These are phyloP conservation scores for Cunninghamia lanceolata DNA, from an alignment of 75 land plant species.

Conservation along the genomic window DNA sequence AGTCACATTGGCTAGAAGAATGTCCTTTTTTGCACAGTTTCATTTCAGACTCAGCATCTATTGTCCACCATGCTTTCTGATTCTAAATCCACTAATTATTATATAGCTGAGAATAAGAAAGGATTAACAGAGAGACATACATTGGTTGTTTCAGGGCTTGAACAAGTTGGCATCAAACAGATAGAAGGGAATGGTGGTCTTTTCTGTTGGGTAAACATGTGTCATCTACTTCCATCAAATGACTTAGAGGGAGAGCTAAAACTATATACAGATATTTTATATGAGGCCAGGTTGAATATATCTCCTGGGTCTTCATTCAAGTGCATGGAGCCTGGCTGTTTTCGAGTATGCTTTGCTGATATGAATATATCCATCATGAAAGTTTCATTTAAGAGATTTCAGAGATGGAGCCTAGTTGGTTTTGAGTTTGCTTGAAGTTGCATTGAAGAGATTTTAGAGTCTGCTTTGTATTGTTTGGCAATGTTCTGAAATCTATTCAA, in stretches of 20 bases:
- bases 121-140: constrained; percentile 34
- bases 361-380: constrained; percentile 34
- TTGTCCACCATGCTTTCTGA: constrained; percentile 50
- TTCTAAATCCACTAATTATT: constrained; percentile 35
- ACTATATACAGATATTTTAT: too few relatives aligned
- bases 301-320: constrained; percentile 58
- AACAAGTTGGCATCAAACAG: too few relatives aligned
- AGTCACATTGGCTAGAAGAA: constrained; percentile 45
- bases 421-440: too few relatives aligned
- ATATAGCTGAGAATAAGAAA: constrained; percentile 40
- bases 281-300: too few relatives aligned
- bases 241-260: too few relatives aligned
- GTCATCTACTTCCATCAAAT: too few relatives aligned
- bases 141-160: constrained; percentile 21
- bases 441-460: too few relatives aligned
- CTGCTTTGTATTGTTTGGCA: too few relatives aligned
- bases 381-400: constrained; percentile 34
- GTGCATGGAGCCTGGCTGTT: constrained; percentile 58
- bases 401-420: too few relatives aligned
- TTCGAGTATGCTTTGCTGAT: constrained; percentile 54
- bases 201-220: too few relatives aligned
- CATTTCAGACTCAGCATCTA: constrained; percentile 60
- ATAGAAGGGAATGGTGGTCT: too few relatives aligned
- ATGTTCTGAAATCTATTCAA: too few relatives aligned
- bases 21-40: constrained; percentile 60